Evolutionary conservation across 2,329 filamentous ascomycete genomes (phyloP), one percentile per base, ranked within the genome.

Genomic region (Colletotrichum cordylinicola): DNA sequence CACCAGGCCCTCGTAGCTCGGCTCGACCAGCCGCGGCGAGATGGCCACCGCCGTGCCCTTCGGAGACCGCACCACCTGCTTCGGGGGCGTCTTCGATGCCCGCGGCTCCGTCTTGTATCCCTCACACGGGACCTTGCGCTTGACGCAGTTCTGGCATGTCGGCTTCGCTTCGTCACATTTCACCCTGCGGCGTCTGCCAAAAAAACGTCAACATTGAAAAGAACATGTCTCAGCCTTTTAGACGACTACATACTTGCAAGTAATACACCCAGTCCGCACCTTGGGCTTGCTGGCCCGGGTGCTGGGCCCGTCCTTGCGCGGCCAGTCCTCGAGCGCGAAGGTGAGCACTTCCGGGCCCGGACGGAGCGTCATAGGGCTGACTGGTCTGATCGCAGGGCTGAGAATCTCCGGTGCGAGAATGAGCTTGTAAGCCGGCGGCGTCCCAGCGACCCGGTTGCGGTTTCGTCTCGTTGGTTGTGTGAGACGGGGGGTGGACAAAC

Each of bases 181-280:
- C 27, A 74, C 43, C 27, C 71, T 62, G 13, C 74, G 74, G 9
- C 71, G 70, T 61, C 74, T 76, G 21, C 43, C 43, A 52, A 2
- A 52, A 2, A 29, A 12, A 18, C 8, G 60, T 70, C 35, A 70
- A 24, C n/a, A 33, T 21, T n/a, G 2, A 62, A 3, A 35, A 1
- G 12, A n/a, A 35, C 31, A 33, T n/a, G 39, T n/a, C 39, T 12
- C 39, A 48, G 9, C 21, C 0, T 21, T 5, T 8, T 13, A 4
- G 13, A 31, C 8, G 18, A n/a, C 12, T 43, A 15, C 74, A 52
- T 62, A 74, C 74, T 76, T 76, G 74, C 74, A 76, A n/a, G 74
- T 78, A 15, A 77, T 21, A 37, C 77, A 78, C 65, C 77, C 77
- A 6, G 78, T 78, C 15, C 77, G 75, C 35, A 78, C 77, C 56